phyloP scores from a whole-genome alignment of 2,329 filamentous ascomycete genomes.

The Paraphaeosphaeria sporulosa region DNA sequence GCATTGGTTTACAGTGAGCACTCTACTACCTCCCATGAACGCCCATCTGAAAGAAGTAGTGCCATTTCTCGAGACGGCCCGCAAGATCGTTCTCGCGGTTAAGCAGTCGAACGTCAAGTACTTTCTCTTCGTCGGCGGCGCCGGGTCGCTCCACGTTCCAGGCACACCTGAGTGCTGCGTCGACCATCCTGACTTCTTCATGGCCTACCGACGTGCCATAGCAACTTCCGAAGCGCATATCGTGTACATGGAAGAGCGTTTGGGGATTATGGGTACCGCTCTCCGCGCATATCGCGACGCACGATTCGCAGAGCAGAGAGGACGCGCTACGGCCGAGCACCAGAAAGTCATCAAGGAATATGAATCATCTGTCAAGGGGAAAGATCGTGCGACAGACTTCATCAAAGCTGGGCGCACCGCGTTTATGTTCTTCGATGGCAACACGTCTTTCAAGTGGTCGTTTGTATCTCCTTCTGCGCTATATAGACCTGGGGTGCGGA shows the following conservation, averaged over 20 bases:
- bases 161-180: constrained; percentile 29
- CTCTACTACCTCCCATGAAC: background rate
- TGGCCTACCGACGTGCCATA: constrained; percentile 45
- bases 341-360: constrained; percentile 28
- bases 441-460: constrained; percentile 42
- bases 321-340: constrained; percentile 26
- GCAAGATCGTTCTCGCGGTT: constrained; percentile 43
- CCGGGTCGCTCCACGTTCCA: constrained; percentile 42
- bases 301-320: constrained; percentile 28
- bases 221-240: constrained; percentile 45
- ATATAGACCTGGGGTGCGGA: constrained; percentile 44
- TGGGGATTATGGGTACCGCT: constrained; percentile 38
- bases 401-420: constrained; percentile 44
- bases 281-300: constrained; percentile 38
- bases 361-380: constrained; percentile 29
- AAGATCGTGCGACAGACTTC: constrained; percentile 39
- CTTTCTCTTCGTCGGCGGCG: constrained; percentile 47
- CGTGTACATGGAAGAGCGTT: constrained; percentile 44
- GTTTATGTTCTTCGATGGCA: constrained; percentile 48
- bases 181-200: constrained; percentile 45
- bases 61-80: constrained; percentile 44
- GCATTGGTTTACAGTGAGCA: constrained; percentile 42
- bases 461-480: constrained; percentile 45
- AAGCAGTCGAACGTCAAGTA: constrained; percentile 36
- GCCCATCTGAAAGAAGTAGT: constrained; percentile 22